Base-by-base conservation (phyloP, 257 asterid species). In the Solanum dulcamara region DNA sequence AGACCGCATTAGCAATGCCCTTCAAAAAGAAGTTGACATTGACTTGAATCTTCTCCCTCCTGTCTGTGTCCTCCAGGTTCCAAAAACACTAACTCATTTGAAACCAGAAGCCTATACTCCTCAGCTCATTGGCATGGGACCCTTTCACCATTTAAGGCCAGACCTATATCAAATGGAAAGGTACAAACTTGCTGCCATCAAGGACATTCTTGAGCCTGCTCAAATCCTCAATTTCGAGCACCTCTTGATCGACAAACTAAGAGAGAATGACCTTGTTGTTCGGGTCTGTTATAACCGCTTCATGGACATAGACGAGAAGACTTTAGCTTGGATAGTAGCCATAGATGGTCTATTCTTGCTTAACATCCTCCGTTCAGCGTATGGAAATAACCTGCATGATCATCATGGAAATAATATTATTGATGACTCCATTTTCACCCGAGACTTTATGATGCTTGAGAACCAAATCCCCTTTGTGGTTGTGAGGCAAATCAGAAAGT, bases 61-160 rank as follows among this genome's bases (percentile, higher is more conserved):
- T 3, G 86, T 85, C 12, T 88, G 87, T 14, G 90, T 92, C 4
- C 91, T 89, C 10, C 84, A 68, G 2, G 91, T 92, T n/a, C 93
- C 95, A 1, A 84, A 66, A 68, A 81, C 85, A 15, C 28, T 91
- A 30, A 81, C 44, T 32, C 72, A 62, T 26, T 85, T 87, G 1
- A 88, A 91, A 44, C 92, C 90, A 79, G 93, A 92, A 60, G 91
- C 90, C 10, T 92, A 90, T 67, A 20, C 85, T 13, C 95, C 93
- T 55, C 92, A 86, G 44, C 62, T 62, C 28, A 26, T 91, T 1
- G 90, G 91, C 9, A 80, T 92, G 22, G 93, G 93, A 15, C 93
- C 93, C 1, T 92, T 87, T 81, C 95, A 91, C 80, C 93, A 90
- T 64, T 53, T 90, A 2, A 75, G 92, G 10, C 93, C 90, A 32